Percentiles rank a stretch among this genome's conserved stretches.
Evolutionary conservation across 352 stramenopile species (phyloP).

Genomic region (Globisporangium sylvaticum): DNA sequence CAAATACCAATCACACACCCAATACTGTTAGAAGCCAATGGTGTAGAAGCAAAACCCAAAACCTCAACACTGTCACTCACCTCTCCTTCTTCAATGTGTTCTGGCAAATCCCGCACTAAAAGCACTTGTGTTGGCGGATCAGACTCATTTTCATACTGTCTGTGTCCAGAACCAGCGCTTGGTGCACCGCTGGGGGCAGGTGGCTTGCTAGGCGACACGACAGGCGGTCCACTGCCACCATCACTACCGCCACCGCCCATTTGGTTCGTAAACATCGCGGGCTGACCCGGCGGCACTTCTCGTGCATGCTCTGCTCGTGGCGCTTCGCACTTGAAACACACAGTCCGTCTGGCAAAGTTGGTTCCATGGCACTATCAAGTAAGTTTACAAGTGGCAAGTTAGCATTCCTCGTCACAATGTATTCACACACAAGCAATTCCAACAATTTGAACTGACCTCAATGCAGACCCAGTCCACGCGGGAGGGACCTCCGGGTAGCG

Average conservation of each 20-base stretch:
- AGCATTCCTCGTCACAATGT: not conserved
- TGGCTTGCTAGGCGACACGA: not conserved
- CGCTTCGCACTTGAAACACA: constrained; percentile 72
- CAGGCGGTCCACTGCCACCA: not conserved
- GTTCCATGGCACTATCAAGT: constrained; percentile 54
- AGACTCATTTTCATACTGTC: constrained; percentile 9
- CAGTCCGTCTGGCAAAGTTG: constrained; percentile 61
- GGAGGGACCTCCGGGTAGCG: not conserved
- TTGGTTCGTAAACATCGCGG: not conserved
- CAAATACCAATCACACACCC: not conserved
- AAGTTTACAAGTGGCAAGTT: not conserved
- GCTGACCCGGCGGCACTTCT: constrained; percentile 26
- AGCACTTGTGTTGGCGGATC: constrained; percentile 57
- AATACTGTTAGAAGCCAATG: not conserved
- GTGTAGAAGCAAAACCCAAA: not conserved
- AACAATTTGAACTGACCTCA: constrained; percentile 28
- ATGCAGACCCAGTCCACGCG: constrained; percentile 72
- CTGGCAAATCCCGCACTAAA: constrained; percentile 63
- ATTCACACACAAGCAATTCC: not conserved
- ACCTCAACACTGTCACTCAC: constrained; percentile 35
- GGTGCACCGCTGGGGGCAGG: not conserved
- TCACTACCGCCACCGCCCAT: not conserved
- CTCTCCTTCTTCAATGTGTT: constrained; percentile 70
- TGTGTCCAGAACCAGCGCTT: not conserved
- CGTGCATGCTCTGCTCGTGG: constrained; percentile 29